Base-by-base conservation (phyloP, 2,329 filamentous ascomycete genomes). In the Pseudocercospora crystallina region DNA sequence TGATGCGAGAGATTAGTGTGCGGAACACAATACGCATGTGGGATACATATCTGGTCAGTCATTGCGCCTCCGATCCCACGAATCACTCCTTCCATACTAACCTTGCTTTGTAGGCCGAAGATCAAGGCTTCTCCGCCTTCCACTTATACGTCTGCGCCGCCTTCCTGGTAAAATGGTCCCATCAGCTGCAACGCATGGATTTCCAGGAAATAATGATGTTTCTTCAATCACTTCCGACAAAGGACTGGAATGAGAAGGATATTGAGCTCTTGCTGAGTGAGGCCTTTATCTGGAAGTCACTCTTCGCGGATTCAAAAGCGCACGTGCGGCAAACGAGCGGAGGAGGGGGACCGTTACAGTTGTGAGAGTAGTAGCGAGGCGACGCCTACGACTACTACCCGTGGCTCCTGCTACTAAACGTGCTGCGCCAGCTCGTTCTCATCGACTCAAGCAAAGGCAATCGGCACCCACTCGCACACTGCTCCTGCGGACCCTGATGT, bases 151-250 rank as follows among this genome's bases (percentile, higher is more conserved):
- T 99, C 34, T 99, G 95, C 70, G 94, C 94, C 17, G 94, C 94
- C 5, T 97, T 99, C 68, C 78, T 99, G 20, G 94, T 97, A 46
- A 99, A 99, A 71, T 99, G 95, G 95, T 95, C 92, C 5, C 87
- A 94, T 61, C 90, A 95, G 69, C 80, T 99, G 39, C 81, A 92
- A 54, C 94, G 90, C 70, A 97, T 97, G 92, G 94, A 99, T 69
- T 97, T 97, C 60, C 83, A 97, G 75, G 92, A 96, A 71, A 86
- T 96, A 53, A 96, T 99, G 91, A 99, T 99, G 92, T 99, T 99
- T 68, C 76, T 99, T 47, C 94, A 99, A 73, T 89, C 90, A 38
- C 76, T 99, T 50, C 94, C 95, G 2, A 99, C 95, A 5, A 86
- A 87, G 61, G 82, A 86, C 47, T 99, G 94, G 94, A 96, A 90